A percentile compares a stretch with the other conserved stretches of the same genome.
Evolutionary conservation across 495 filamentous ascomycete species (phyloP).

Genomic region (Oidiodendron maius): DNA sequence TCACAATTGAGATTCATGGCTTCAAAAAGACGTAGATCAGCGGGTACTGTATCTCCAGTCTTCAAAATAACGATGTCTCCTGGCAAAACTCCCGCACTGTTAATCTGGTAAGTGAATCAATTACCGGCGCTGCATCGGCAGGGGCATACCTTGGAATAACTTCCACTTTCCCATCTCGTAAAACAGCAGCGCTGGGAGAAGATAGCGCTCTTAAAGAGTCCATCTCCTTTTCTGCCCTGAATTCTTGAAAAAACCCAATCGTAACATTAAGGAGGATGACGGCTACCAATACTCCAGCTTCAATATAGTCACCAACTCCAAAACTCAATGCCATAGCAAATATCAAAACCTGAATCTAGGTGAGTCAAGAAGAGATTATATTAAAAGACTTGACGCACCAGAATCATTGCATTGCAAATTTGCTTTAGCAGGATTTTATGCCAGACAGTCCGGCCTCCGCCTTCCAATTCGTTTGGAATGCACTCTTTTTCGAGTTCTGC

Average conservation of each 20-base stretch:
- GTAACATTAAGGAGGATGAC: conserved; percentile 78
- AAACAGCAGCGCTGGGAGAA: conserved; percentile 69
- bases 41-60: conserved; percentile 79
- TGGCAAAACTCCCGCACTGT: conserved; percentile 67
- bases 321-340: conserved; percentile 82
- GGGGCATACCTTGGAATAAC: conserved; percentile 55
- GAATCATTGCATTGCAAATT: conserved; percentile 61
- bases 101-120: conserved; percentile 6
- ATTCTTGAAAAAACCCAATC: conserved; percentile 79
- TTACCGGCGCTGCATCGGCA: not conserved
- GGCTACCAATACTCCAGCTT: conserved; percentile 74
- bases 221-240: conserved; percentile 81
- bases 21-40: conserved; percentile 69
- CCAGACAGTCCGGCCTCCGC: conserved; percentile 53
- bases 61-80: conserved; percentile 77
- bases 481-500: conserved; percentile 42
- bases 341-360: conserved; percentile 57
- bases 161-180: conserved; percentile 62
- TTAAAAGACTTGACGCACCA: conserved; percentile 36
- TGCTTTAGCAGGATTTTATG: conserved; percentile 63
- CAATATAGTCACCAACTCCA: conserved; percentile 72
- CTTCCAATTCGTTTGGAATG: conserved; percentile 57
- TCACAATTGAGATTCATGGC: conserved; percentile 73
- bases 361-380: conserved; percentile 7
- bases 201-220: conserved; percentile 71